These are phyloP conservation scores for Fusarium goolgardi DNA, from an alignment of 2,329 filamentous ascomycete species.

Conservation along the genomic window DNA sequence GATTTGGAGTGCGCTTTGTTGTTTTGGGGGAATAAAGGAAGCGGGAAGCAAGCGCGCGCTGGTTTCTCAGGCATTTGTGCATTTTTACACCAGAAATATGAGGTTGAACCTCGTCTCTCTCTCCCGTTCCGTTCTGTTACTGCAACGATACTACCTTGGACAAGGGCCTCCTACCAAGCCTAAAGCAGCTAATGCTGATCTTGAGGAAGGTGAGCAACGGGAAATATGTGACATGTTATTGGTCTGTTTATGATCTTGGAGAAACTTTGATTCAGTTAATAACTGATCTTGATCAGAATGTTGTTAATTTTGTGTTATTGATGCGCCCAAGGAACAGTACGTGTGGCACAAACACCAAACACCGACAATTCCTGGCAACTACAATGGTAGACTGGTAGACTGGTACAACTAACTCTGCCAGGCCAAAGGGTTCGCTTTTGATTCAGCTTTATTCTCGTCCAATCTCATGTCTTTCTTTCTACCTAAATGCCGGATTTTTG, in stretches of 20 bases:
- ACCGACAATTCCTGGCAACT: neutral
- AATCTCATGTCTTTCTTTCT: neutral
- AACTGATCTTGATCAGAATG: neutral
- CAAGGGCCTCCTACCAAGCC: slow-evolving; percentile 33
- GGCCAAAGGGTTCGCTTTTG: neutral
- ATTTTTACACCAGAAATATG: slow-evolving; percentile 50
- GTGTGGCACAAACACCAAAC: neutral
- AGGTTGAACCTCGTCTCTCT: slow-evolving; percentile 41
- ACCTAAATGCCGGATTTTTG: neutral
- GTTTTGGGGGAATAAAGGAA: slow-evolving; percentile 28
- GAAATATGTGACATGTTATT: slow-evolving; percentile 22
- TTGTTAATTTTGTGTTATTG: neutral
- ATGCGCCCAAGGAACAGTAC: neutral
- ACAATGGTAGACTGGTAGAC: neutral
- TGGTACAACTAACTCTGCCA: neutral
- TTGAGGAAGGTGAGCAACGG: slow-evolving; percentile 11
- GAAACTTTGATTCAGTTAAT: neutral
- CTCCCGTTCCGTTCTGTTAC: neutral
- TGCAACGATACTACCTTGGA: slow-evolving; percentile 26
- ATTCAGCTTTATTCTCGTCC: neutral
- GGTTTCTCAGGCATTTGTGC: slow-evolving; percentile 47
- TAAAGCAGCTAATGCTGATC: slow-evolving; percentile 42
- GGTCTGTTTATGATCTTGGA: neutral
- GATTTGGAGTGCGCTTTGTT: slow-evolving; percentile 34
- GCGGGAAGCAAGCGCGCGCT: slow-evolving; percentile 1